A percentile compares a stretch with the other conserved stretches of the same genome.
Conservation (phyloP, 257 asterid genomes). For the Solanum medicagineum region DNA sequence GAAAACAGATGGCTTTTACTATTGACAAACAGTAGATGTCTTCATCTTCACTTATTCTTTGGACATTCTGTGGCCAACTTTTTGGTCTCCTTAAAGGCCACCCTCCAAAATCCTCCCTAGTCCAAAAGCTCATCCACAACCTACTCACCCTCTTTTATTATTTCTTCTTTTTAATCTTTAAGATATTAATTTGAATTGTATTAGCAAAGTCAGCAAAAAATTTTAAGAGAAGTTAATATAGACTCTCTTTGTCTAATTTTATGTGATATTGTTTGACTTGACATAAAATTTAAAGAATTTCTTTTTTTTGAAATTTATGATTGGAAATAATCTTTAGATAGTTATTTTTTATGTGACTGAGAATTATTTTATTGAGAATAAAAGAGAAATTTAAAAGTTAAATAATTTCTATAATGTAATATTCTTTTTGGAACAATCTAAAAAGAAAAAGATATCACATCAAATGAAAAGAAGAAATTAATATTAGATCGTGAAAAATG, state of each 20-base stretch:
- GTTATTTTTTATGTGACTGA: too few relatives aligned
- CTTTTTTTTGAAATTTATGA: too few relatives aligned
- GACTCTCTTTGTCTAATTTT: too few relatives aligned
- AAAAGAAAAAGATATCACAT: too few relatives aligned
- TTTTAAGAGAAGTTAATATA: neutral
- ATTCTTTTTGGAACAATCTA: too few relatives aligned
- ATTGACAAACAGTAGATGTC: neutral
- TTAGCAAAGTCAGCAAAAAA: neutral
- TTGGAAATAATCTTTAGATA: too few relatives aligned
- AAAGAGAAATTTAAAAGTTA: too few relatives aligned
- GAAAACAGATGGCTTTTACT: neutral
- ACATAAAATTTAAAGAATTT: too few relatives aligned
- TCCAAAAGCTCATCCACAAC: neutral
- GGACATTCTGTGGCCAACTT: neutral
- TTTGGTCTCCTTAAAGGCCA: conserved; percentile 6
- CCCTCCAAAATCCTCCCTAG: neutral
- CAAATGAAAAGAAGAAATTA: neutral
- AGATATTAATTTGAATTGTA: neutral
- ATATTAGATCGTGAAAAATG: neutral
- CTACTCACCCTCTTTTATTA: neutral
- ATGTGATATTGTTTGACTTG: too few relatives aligned
- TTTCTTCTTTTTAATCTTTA: neutral
- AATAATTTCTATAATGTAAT: too few relatives aligned
- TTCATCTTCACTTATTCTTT: neutral
- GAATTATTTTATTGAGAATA: too few relatives aligned